These are phyloP conservation scores for Acidomyces sp. DNA, from an alignment of 495 filamentous ascomycete genomes.

Conservation along the genomic window DNA sequence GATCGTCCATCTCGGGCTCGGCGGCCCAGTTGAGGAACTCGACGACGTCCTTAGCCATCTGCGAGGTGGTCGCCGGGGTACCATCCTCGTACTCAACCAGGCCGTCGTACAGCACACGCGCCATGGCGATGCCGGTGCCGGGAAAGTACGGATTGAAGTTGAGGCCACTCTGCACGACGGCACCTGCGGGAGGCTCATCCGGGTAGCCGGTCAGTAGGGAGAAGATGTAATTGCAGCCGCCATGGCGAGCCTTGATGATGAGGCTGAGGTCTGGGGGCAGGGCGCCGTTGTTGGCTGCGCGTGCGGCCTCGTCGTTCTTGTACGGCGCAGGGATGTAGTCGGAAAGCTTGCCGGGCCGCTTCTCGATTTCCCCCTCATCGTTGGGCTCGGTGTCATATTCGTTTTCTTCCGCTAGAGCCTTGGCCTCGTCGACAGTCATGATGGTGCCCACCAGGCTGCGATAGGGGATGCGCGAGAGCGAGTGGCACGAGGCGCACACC, in stretches of 20 bases:
- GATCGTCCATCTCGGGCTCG: constrained; percentile 96
- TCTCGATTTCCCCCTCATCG: constrained; percentile 92
- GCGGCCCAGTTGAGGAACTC: constrained; percentile 99
- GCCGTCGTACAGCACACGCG: constrained; percentile 92
- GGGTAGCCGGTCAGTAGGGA: constrained; percentile 94
- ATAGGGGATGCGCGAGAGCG: constrained; percentile 85
- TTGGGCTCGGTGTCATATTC: constrained; percentile 99
- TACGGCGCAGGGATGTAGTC: constrained; percentile 93
- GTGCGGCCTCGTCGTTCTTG: constrained; percentile 96
- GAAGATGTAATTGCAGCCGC: constrained; percentile 98
- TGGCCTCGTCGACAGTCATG: constrained; percentile 94
- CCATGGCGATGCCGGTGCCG: constrained; percentile 97
- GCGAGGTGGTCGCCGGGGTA: constrained; percentile 83
- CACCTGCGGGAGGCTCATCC: constrained; percentile 87
- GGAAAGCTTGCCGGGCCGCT: constrained; percentile 94
- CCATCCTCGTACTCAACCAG: constrained; percentile 98
- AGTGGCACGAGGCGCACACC: constrained; percentile 96
- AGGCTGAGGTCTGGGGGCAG: constrained; percentile 93
- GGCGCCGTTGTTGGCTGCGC: constrained; percentile 95
- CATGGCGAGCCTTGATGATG: constrained; percentile 95
- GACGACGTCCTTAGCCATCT: constrained; percentile 98
- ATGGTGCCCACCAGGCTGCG: constrained; percentile 78
- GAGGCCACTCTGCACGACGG: constrained; percentile 64
- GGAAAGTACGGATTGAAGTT: constrained; percentile 99
- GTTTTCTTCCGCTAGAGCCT: constrained; percentile 90